These are phyloP conservation scores for Clathrus columnatus DNA, from an alignment of 768 basidiomycete species.

Conservation along the genomic window DNA sequence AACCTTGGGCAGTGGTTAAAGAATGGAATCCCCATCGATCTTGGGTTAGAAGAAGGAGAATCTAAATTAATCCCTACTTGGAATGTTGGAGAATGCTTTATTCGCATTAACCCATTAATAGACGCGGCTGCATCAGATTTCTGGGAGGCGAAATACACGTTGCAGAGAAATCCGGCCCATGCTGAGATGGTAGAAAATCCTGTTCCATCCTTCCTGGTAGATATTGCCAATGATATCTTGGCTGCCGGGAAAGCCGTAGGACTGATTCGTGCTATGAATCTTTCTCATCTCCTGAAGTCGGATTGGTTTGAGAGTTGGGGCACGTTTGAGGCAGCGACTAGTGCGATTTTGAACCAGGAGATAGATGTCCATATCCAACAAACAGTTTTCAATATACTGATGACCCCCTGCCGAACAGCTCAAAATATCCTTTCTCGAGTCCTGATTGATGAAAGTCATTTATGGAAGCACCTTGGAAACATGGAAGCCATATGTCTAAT, in stretches of 20 bases:
- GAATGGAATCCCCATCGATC: constrained; percentile 53
- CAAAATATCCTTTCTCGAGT: constrained; percentile 47
- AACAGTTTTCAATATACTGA: constrained; percentile 39
- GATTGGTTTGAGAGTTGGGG: constrained; percentile 14
- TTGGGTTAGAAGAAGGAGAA: constrained; percentile 23
- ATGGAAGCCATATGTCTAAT: constrained; percentile 69
- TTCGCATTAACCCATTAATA: constrained; percentile 32
- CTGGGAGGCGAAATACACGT: constrained; percentile 64
- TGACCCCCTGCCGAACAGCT: constrained; percentile 45
- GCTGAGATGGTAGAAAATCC: neutral
- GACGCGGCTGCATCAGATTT: constrained; percentile 55
- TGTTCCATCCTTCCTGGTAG: constrained; percentile 48
- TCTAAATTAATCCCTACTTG: constrained; percentile 8
- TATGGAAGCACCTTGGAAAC: constrained; percentile 42
- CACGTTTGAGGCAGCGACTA: constrained; percentile 27
- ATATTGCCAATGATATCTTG: constrained; percentile 49
- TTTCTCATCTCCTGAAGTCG: constrained; percentile 4
- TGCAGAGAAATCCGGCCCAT: constrained; percentile 34
- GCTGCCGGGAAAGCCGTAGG: constrained; percentile 72
- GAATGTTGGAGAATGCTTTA: constrained; percentile 68
- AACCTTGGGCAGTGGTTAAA: constrained; percentile 67
- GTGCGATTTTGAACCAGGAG: constrained; percentile 52
- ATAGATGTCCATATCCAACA: constrained; percentile 32
- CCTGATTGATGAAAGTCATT: constrained; percentile 54
- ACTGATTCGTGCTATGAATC: constrained; percentile 53